Evolutionary conservation across 2,329 filamentous ascomycete species (phyloP), one percentile per base, ranked within the genome.

Genomic region (Cladophialophora chaetospira): DNA sequence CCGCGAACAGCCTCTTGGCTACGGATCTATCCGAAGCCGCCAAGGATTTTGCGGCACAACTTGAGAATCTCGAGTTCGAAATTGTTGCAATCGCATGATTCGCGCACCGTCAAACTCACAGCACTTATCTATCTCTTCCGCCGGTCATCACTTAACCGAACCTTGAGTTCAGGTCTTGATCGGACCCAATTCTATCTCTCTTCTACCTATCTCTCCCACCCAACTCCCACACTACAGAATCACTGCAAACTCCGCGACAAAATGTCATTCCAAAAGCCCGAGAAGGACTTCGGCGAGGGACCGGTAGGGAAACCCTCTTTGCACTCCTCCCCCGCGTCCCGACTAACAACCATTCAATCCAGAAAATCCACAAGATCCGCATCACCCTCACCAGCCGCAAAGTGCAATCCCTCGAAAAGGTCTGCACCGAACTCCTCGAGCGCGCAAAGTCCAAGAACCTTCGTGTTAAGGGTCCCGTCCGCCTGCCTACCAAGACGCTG

Each of bases 361-460:
- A 88, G 85, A 95, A 96, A 87, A 88, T 88, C 82, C 91, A 96
- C 88, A 91, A 92, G 82, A 96, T 96, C 85, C 90, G 93, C 77
- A 97, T 97, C 85, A 97, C 93, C 78, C 85, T 97, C 72, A 94
- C 92, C 77, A 89, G 85, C 72, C 89, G 90, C 83, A 97, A 97
- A 82, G 93, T 97, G 75, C 82, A 87, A 75, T 87, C 91, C 69
- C 90, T 97, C 75, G 94, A 97, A 87, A 96, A 96, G 83, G 93
- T 97, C 77, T 97, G 91, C 86, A 83, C 86, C 75, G 94, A 97
- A 83, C 89, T 99, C 77, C 92, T 97, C 77, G 94, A 99, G 82
- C 93, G 94, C 75, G 91, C 94, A 75, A 96, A 96, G 85, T 87
- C 83, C 83, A 99, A 99, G 92, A 91, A 95, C 76, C 89, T 99